phyloP scores from a whole-genome alignment of 495 filamentous ascomycete species.

The Geopyxis carbonaria region DNA sequence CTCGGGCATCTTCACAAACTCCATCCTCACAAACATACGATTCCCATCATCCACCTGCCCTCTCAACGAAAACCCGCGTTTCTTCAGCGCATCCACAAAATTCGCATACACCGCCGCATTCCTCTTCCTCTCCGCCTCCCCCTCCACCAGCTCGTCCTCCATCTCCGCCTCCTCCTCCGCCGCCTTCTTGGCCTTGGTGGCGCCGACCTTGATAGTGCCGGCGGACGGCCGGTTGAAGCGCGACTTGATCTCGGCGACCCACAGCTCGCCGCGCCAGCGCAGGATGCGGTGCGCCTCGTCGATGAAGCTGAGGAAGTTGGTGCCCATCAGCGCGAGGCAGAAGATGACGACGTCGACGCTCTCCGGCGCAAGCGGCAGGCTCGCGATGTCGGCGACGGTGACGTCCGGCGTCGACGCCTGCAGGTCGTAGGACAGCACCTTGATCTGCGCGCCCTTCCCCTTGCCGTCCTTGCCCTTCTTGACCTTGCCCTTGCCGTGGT shows the following conservation, averaged over 20 bases:
- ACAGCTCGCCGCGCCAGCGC: constrained; percentile 82
- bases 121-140: constrained; percentile 32
- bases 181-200: constrained; percentile 26
- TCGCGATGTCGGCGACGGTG: constrained; percentile 72
- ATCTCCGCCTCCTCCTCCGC: constrained; percentile 37
- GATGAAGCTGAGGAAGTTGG: constrained; percentile 89
- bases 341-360: constrained; percentile 75
- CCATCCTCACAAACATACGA: constrained; percentile 97
- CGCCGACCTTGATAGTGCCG: constrained; percentile 2
- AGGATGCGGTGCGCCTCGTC: constrained; percentile 87
- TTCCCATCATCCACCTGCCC: constrained; percentile 61
- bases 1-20: constrained; percentile 62
- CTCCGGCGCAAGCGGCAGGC: constrained; percentile 53
- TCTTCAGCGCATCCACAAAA: constrained; percentile 66
- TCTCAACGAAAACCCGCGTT: constrained; percentile 61
- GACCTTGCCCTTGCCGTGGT: constrained; percentile 24
- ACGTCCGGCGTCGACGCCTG: constrained; percentile 46
- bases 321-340: constrained; percentile 94
- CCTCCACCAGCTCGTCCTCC: constrained; percentile 35
- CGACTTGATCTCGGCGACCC: constrained; percentile 91
- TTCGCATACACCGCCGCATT: constrained; percentile 72
- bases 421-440: constrained; percentile 48
- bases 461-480: constrained; percentile 20
- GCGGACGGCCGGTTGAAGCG: constrained; percentile 38
- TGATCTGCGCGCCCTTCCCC: constrained; percentile 45